Percentiles rank a stretch among this genome's conserved stretches.
phyloP scores from a whole-genome alignment of 345 rosid genomes.

The Brassica napus region Da-Ae NC_063447.1:20283501-20284000 shows the following conservation, averaged over 20 bases:
- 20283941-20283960: not conserved
- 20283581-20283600: not conserved
- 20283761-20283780: conserved; percentile 1
- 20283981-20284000: not conserved
- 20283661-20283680: conserved; percentile 12
- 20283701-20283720: conserved; percentile 32
- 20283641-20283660: conserved; percentile 23
- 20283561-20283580: not conserved
- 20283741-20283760: conserved; percentile 1
- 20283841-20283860: conserved; percentile 34
- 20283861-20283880: conserved; percentile 6
- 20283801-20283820: conserved; percentile 23
- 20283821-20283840: conserved; percentile 31
- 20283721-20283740: conserved; percentile 34
- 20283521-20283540: conserved; percentile 33
- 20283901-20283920: not conserved
- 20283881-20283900: not conserved
- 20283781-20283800: conserved; percentile 25
- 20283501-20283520: conserved; percentile 34
- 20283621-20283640: conserved; percentile 38
- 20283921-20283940: not conserved
- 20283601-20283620: not conserved
- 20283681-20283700: conserved; percentile 1
- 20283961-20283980: not conserved
- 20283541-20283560: conserved; percentile 19